Percentiles rank a stretch among this genome's conserved stretches.
Conservation (phyloP, 78 protist species). For the Cavenderia fasciculata region DNA sequence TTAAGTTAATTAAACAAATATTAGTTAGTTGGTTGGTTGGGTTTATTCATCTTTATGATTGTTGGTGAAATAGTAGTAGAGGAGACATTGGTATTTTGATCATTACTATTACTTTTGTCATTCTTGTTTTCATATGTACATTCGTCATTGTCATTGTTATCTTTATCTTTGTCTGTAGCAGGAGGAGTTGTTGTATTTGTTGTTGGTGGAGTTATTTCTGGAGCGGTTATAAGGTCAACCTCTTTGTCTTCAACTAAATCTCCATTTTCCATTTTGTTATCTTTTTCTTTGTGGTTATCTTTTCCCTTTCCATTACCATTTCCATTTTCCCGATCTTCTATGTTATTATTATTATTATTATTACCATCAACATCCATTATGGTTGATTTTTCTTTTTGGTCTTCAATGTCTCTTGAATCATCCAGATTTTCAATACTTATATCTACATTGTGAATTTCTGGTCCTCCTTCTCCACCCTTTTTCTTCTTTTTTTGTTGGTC, state of each 20-base stretch:
- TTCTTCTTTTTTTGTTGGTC: no score
- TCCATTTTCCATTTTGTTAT: neutral
- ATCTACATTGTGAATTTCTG: neutral
- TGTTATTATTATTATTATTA: neutral
- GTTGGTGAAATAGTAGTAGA: no score
- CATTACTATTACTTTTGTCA: no score
- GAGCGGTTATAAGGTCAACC: no score
- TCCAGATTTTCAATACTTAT: neutral
- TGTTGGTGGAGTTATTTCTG: neutral
- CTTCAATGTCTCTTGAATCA: neutral
- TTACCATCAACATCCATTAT: neutral
- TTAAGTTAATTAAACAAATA: no score
- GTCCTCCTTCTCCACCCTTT: no score
- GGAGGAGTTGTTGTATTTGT: neutral
- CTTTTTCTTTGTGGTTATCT: neutral
- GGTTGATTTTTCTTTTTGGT: neutral
- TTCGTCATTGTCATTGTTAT: no score
- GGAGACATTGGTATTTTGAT: no score
- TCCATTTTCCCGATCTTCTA: neutral
- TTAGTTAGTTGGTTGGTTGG: no score
- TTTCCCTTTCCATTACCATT: neutral
- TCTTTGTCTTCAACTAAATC: neutral
- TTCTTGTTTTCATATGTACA: no score
- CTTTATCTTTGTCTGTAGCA: no score
- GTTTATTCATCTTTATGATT: no score